phyloP scores from a whole-genome alignment of 2,329 filamentous ascomycete genomes.

The Fusarium sp. region DNA sequence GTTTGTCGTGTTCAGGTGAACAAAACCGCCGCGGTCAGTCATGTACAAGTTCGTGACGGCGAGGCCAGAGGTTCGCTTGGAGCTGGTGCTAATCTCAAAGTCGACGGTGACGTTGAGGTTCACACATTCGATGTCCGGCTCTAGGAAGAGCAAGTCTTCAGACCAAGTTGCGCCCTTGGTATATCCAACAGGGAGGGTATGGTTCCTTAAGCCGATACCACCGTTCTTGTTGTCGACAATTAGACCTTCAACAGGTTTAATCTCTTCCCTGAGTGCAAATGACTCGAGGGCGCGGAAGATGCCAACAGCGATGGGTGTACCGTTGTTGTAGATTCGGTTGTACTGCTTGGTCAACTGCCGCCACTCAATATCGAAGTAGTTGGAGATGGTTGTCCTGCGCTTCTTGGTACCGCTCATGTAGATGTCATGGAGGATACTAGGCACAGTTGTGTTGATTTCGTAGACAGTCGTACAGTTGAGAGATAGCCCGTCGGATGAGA shows the following conservation, averaged over 20 bases:
- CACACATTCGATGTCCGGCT: slow-evolving; percentile 59
- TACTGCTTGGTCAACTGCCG: slow-evolving; percentile 50
- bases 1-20: slow-evolving; percentile 51
- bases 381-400: slow-evolving; percentile 26
- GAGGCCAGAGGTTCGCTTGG: slow-evolving; percentile 5
- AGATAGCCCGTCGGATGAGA: slow-evolving; percentile 40
- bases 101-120: slow-evolving; percentile 58
- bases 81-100: slow-evolving; percentile 47
- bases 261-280: slow-evolving; percentile 49
- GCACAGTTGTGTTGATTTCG: slow-evolving; percentile 45
- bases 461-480: slow-evolving; percentile 27
- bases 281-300: slow-evolving; percentile 30
- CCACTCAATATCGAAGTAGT: slow-evolving; percentile 38
- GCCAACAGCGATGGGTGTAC: slow-evolving; percentile 46
- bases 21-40: slow-evolving; percentile 58
- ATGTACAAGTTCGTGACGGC: slow-evolving; percentile 45
- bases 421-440: slow-evolving; percentile 32
- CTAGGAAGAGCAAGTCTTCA: slow-evolving; percentile 62
- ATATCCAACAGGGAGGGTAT: slow-evolving; percentile 52
- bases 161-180: slow-evolving; percentile 55
- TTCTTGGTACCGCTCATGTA: slow-evolving; percentile 37
- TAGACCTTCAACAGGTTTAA: slow-evolving; percentile 56
- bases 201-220: slow-evolving; percentile 60
- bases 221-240: slow-evolving; percentile 56
- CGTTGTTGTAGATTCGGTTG: slow-evolving; percentile 46